Conservation (phyloP, 352 stramenopile genomes). For the Globisporangium irregulare region DNA sequence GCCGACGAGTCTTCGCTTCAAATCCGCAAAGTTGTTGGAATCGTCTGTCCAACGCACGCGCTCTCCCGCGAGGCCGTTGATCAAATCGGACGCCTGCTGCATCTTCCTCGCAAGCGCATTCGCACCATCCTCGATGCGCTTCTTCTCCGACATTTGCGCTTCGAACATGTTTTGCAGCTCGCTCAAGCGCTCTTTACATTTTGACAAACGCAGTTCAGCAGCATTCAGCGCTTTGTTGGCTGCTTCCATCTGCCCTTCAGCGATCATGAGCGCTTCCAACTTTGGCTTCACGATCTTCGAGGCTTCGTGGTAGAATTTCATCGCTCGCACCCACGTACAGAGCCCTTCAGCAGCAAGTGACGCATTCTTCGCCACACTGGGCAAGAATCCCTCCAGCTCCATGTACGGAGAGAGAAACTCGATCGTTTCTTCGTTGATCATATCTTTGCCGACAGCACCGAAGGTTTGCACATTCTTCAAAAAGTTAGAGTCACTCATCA, state of each 20-base stretch:
- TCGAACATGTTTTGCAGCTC: constrained; percentile 97
- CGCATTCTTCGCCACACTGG: constrained; percentile 95
- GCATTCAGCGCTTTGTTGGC: constrained; percentile 94
- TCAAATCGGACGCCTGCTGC: constrained; percentile 96
- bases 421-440: constrained; percentile 99
- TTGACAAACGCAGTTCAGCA: constrained; percentile 91
- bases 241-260: constrained; percentile 96
- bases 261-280: constrained; percentile 95
- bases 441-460: constrained; percentile 93
- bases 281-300: constrained; percentile 99
- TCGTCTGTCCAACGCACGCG: constrained; percentile 97
- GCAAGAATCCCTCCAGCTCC: constrained; percentile 95
- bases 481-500: constrained; percentile 97
- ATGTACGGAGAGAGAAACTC: constrained; percentile 97
- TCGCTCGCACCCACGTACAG: constrained; percentile 96
- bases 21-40: constrained; percentile 96
- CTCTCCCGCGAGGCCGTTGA: constrained; percentile 96
- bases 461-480: constrained; percentile 96
- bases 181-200: constrained; percentile 93
- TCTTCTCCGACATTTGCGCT: constrained; percentile 96
- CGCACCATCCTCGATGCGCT: constrained; percentile 95
- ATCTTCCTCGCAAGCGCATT: constrained; percentile 96
- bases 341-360: constrained; percentile 95
- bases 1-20: constrained; percentile 95
- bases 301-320: constrained; percentile 99